Evolutionary conservation across 2,329 filamentous ascomycete species (phyloP).

Genomic region (Metarhizium sp.): DNA sequence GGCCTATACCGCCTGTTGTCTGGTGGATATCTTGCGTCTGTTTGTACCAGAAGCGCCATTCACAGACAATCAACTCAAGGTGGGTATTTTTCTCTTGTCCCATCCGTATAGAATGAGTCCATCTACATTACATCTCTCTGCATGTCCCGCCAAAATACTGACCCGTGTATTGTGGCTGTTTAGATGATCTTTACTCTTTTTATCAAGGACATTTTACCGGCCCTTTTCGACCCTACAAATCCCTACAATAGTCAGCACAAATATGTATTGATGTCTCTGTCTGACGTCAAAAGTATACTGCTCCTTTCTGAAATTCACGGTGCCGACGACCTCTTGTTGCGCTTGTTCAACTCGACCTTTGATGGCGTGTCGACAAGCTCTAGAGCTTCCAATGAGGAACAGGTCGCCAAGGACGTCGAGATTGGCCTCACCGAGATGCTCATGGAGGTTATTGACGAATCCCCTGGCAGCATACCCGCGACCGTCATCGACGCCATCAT

Average conservation of each 20-base stretch:
- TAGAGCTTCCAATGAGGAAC: constrained; percentile 66
- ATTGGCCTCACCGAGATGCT: constrained; percentile 85
- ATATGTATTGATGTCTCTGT: constrained; percentile 79
- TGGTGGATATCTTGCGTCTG: constrained; percentile 86
- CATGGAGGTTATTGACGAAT: constrained; percentile 79
- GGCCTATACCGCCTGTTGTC: constrained; percentile 78
- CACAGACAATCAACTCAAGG: constrained; percentile 82
- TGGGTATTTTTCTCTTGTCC: constrained; percentile 27
- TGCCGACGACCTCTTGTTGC: constrained; percentile 66
- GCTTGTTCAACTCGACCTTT: constrained; percentile 82
- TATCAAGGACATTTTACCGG: constrained; percentile 71
- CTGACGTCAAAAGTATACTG: constrained; percentile 90
- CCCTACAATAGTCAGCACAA: constrained; percentile 91
- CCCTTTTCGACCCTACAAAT: constrained; percentile 76
- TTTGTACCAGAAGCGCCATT: constrained; percentile 95
- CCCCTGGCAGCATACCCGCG: constrained; percentile 58
- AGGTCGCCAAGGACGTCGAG: constrained; percentile 86
- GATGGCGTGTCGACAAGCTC: constrained; percentile 78
- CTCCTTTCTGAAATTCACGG: constrained; percentile 82
- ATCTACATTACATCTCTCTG: not conserved
- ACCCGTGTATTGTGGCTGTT: not conserved
- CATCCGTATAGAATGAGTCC: too few species aligned
- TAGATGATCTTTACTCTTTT: constrained; percentile 92
- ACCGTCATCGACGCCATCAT: constrained; percentile 88
- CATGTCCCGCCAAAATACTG: constrained; percentile 3